phyloP scores from a whole-genome alignment of 495 filamentous ascomycete species.

The Tuber umbilicatum region DNA sequence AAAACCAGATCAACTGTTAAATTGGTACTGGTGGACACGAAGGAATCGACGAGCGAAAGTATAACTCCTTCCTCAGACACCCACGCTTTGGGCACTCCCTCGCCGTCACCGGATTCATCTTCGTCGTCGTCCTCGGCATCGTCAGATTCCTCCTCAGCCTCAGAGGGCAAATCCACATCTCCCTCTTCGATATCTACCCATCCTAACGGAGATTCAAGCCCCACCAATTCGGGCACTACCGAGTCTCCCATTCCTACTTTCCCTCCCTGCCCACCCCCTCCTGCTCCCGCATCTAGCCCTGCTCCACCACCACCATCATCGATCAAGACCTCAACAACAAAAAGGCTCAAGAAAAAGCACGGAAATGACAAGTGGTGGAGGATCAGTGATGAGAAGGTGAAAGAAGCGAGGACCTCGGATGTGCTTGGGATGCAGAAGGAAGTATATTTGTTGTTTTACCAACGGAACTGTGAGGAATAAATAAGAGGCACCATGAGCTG shows the following conservation, averaged over 20 bases:
- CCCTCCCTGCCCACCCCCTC: neutral
- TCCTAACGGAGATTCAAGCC: constrained; percentile 8
- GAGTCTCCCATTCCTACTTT: neutral
- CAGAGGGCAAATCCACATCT: constrained; percentile 31
- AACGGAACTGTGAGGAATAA: constrained; percentile 43
- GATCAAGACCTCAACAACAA: constrained; percentile 3
- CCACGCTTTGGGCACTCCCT: neutral
- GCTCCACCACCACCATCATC: neutral
- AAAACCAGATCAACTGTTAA: constrained; percentile 38
- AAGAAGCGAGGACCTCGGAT: constrained; percentile 83
- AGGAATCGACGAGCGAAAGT: neutral
- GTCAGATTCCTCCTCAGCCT: constrained; percentile 32
- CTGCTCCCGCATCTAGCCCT: neutral
- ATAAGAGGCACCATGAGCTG: neutral
- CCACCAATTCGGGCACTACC: neutral
- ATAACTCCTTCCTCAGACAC: neutral
- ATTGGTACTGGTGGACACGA: constrained; percentile 20
- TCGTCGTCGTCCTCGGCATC: constrained; percentile 24
- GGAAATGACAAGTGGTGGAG: constrained; percentile 68
- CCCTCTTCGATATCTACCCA: constrained; percentile 29
- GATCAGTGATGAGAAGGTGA: constrained; percentile 95
- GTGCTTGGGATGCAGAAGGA: constrained; percentile 90
- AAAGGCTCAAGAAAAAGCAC: constrained; percentile 32
- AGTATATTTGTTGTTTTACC: constrained; percentile 95
- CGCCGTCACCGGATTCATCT: constrained; percentile 19